Evolutionary conservation across 2,329 filamentous ascomycete genomes (phyloP).

Genomic region (Phaeosphaeriaceae sp.): DNA sequence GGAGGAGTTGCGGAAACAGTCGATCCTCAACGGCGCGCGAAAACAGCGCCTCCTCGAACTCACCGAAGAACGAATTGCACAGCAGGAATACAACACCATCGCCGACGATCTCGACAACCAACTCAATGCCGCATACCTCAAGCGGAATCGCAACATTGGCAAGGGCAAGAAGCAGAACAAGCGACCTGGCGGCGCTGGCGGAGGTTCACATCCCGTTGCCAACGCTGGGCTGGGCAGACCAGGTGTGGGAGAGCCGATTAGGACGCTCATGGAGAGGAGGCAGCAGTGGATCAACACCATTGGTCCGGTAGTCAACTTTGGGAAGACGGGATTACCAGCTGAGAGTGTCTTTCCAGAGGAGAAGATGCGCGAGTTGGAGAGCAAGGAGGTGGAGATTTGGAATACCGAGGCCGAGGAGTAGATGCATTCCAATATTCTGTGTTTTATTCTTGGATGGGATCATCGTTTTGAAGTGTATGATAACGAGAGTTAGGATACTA

Average conservation of each 20-base stretch:
- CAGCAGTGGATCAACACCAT: constrained; percentile 91
- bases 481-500: no score
- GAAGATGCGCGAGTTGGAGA: constrained; percentile 76
- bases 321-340: constrained; percentile 76
- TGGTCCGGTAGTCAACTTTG: constrained; percentile 87
- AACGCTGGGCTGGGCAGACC: constrained; percentile 45
- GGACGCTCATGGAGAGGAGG: constrained; percentile 90
- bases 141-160: constrained; percentile 91
- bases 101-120: constrained; percentile 95
- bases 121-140: constrained; percentile 93
- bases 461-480: no score
- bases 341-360: constrained; percentile 79
- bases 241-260: constrained; percentile 88
- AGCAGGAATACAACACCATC: constrained; percentile 96
- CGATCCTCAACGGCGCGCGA: constrained; percentile 86
- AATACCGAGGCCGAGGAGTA: constrained; percentile 76
- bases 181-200: constrained; percentile 76
- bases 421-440: background rate
- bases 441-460: no score
- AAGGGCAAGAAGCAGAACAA: constrained; percentile 91
- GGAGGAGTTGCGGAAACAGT: constrained; percentile 79
- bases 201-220: constrained; percentile 66
- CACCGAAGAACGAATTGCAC: constrained; percentile 89
- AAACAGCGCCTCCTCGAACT: constrained; percentile 87
- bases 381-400: constrained; percentile 80